Evolutionary conservation across 495 filamentous ascomycete species (phyloP), one percentile per base, ranked within the genome.

Genomic region (Hyaloscypha variabilis): DNA sequence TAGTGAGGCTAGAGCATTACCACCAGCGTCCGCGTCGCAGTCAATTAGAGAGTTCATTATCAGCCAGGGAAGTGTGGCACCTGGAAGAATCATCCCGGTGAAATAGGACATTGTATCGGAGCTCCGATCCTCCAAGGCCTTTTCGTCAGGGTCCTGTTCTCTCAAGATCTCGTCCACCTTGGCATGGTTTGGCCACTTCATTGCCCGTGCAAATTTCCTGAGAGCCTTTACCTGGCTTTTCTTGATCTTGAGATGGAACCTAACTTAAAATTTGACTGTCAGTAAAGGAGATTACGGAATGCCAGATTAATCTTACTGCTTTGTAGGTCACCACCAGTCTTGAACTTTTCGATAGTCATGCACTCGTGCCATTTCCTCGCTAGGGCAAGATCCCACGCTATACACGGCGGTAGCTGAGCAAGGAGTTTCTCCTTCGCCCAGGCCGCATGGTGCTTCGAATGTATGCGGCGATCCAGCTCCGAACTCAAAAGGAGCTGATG

Each of bases 41-140:
- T 91, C 89, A 66, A 90, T 83, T 23, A 92, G 79, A 23, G 87
- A 76, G 72, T 89, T 91, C 87, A 92, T 90, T 51, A 89, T 84
- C 19, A 91, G 82, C 76, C 86, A 92, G 34, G 87, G 85, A 63
- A 90, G 83, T 21, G 87, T 89, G 58, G 77, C 74, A n/a, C 89
- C 89, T 8, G 89, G 89, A 6, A 91, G 78, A 61, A 91, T 82
- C 23, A 90, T 78, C 6, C 88, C 88, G 42, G 85, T 87, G 69
- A 91, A 90, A 79, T 88, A 92, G 49, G 89, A 88, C 83, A 90
- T 86, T 54, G 88, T 81, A 71, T 89, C 83, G 24, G 85, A 85
- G 70, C 82, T 86, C 68, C 87, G 77, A 53, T 83, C 77, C 69
- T 89, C 83, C 6, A 91, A 76, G 10, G 82, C 74, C 31, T 77